Base-by-base conservation (phyloP, 2,329 filamentous ascomycete genomes). In the Aureobasidium melanogenum region DNA sequence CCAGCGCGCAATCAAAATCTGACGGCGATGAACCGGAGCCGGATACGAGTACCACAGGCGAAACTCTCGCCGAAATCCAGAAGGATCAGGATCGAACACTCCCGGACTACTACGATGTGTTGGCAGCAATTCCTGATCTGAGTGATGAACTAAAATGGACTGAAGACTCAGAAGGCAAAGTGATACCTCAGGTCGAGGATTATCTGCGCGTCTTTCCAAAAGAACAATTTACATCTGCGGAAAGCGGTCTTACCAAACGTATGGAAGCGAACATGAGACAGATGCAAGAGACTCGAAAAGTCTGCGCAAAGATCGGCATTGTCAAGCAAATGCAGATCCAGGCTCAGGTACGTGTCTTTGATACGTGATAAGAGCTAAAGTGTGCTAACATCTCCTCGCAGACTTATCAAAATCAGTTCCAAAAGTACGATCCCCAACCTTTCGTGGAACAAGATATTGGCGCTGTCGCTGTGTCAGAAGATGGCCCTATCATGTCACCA, bases 301-400 rank as follows among this genome's bases (percentile, higher is more conserved):
- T 99, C 32, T 96, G 91, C 69, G 91, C 91, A 12, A 99, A 97
- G 76, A 96, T 99, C 72, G 88, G 90, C 52, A 91, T 99, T 64
- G 94, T 99, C 72, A 99, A 97, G 78, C 94, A 99, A 77, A 99
- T 99, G 94, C 94, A 99, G 76, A 85, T 97, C 59, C 94, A 99
- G 73, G 90, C 91, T 56, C 94, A 97, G 83, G 89, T 91, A 83
- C 71, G 78, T 69, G 54, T 32, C 34, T 51, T 34, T 47, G n/a
- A 32, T n/a, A 14, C 15, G 28, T 32, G 38, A 54, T 46, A 51
- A 28, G 60, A 12, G 15, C 44, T 34, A 48, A 2, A 22, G 22
- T n/a, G 56, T 60, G 32, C 68, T 70, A 24, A 67, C 63, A 41
- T 12, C 15, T 38, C 19, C 12, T 22, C 32, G 34, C 67, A 94